A percentile compares a stretch with the other conserved stretches of the same genome.
Conservation (phyloP, 169 alveolate species). For the Plasmodium ovale region DNA sequence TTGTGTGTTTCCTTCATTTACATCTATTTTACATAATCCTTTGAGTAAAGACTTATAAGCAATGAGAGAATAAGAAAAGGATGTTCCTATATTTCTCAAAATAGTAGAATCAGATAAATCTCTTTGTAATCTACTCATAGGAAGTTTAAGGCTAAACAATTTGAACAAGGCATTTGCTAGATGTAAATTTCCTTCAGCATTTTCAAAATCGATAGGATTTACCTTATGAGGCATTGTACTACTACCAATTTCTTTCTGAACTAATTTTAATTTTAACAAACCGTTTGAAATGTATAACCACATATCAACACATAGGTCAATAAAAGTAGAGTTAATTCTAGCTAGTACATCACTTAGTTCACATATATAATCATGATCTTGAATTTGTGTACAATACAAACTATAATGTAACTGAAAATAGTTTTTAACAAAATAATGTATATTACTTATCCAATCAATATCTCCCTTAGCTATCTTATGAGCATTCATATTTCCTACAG, state of each 20-base stretch:
- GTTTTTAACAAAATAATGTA: constrained; percentile 86
- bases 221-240: constrained; percentile 99
- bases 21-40: constrained; percentile 90
- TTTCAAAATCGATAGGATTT: constrained; percentile 97
- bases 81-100: constrained; percentile 93
- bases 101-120: constrained; percentile 97
- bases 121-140: constrained; percentile 94
- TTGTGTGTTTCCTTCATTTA: constrained; percentile 79
- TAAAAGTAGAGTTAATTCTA: constrained; percentile 89
- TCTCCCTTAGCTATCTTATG: constrained; percentile 93
- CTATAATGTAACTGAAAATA: constrained; percentile 89
- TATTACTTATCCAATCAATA: constrained; percentile 89
- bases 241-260: constrained; percentile 95
- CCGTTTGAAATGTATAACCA: constrained; percentile 93
- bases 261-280: constrained; percentile 77
- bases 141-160: constrained; percentile 91
- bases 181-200: constrained; percentile 97
- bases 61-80: constrained; percentile 88
- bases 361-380: constrained; percentile 95
- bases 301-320: constrained; percentile 94
- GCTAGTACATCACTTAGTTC: constrained; percentile 88
- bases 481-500: constrained; percentile 97
- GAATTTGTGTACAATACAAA: constrained; percentile 95
- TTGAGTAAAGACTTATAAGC: constrained; percentile 87
- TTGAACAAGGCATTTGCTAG: constrained; percentile 91